Conservation (phyloP, 2,329 filamentous ascomycete genomes). For the Claviceps sp. region DNA sequence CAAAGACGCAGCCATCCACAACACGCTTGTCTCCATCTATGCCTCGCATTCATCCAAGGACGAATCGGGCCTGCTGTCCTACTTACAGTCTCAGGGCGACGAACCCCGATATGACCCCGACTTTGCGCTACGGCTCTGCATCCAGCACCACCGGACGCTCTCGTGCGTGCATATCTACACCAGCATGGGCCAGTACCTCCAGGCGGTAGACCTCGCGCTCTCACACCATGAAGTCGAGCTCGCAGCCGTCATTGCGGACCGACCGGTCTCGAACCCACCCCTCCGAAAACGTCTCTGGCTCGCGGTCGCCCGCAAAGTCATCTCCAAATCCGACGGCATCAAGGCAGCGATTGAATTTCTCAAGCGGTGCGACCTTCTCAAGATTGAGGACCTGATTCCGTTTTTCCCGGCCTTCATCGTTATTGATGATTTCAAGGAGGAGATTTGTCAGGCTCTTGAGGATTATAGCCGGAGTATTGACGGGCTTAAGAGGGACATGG, state of each 20-base stretch:
- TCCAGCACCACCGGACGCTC: conserved; percentile 83
- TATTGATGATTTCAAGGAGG: conserved; percentile 98
- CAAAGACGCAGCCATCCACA: conserved; percentile 78
- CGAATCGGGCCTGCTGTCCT: conserved; percentile 73
- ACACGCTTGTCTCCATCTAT: conserved; percentile 92
- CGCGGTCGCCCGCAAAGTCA: conserved; percentile 86
- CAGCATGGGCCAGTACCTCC: conserved; percentile 85
- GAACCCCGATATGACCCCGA: conserved; percentile 86
- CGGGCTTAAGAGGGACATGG: conserved; percentile 81
- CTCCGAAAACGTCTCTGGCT: conserved; percentile 93
- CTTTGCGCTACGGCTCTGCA: conserved; percentile 89
- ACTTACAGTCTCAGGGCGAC: conserved; percentile 80
- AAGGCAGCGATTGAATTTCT: conserved; percentile 89
- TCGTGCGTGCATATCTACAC: conserved; percentile 97
- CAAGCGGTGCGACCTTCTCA: conserved; percentile 77
- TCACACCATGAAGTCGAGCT: conserved; percentile 83
- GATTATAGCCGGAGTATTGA: conserved; percentile 91
- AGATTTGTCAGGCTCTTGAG: conserved; percentile 87
- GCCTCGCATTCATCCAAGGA: conserved; percentile 73
- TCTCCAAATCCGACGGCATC: conserved; percentile 74
- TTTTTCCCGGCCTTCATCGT: conserved; percentile 99
- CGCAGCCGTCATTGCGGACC: conserved; percentile 77
- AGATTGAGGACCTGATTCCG: conserved; percentile 92
- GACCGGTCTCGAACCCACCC: conserved; percentile 62
- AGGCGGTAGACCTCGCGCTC: conserved; percentile 84